Evolutionary conservation across 1,284 basidiomycete genomes (phyloP).

Genomic region (Boletellus dicymbophilus): DNA sequence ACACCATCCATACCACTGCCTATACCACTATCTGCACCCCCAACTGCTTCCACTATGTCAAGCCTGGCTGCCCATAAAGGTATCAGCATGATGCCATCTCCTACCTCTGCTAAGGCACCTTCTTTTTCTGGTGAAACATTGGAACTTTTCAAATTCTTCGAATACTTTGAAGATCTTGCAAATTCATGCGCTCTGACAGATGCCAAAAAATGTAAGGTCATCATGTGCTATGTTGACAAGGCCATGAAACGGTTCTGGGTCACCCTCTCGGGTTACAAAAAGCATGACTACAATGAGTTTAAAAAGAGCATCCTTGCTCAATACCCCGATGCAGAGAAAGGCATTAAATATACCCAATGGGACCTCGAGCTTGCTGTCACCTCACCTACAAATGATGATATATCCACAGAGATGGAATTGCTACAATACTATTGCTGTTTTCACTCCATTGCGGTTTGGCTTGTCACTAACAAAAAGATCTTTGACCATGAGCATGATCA

Average conservation of each 20-base stretch:
- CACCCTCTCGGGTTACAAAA: constrained; percentile 2
- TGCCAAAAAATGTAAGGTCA: constrained; percentile 7
- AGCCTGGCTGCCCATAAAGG: not conserved
- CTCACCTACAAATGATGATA: not conserved
- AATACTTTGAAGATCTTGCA: constrained; percentile 7
- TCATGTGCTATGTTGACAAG: constrained; percentile 6
- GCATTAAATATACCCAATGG: not conserved
- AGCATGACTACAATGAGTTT: not conserved
- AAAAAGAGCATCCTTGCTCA: constrained; percentile 2
- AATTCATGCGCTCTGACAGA: not conserved
- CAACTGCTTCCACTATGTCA: not conserved
- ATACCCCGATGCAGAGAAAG: constrained; percentile 5
- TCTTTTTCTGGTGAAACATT: constrained; percentile 4
- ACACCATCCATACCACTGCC: no score
- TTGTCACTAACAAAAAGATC: constrained; percentile 10
- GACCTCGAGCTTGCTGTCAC: constrained; percentile 3
- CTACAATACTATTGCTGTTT: constrained; percentile 7
- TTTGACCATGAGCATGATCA: not conserved
- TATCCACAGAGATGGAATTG: constrained; percentile 7
- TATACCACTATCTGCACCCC: not conserved
- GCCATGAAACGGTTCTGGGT: constrained; percentile 11
- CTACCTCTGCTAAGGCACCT: not conserved
- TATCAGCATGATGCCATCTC: not conserved
- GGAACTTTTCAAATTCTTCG: constrained; percentile 9
- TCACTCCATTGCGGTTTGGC: constrained; percentile 4